phyloP scores from a whole-genome alignment of 2,329 filamentous ascomycete genomes.

The Geoglossum cookeanum region DNA sequence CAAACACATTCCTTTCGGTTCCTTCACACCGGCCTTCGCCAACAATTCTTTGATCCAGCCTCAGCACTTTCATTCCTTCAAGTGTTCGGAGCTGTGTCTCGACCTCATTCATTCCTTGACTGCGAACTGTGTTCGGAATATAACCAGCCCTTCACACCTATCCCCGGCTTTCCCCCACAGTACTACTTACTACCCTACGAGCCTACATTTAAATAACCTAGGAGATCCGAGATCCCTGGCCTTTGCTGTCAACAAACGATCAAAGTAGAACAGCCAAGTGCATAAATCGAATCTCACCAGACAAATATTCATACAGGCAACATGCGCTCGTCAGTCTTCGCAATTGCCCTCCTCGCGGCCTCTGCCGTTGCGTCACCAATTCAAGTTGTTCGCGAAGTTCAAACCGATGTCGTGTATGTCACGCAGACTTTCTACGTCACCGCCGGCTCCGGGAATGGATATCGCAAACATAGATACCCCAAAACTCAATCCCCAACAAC shows the following conservation, averaged over 20 bases:
- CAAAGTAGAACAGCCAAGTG: neutral
- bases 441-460: constrained; percentile 8
- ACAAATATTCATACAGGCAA: neutral
- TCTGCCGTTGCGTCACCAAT: constrained; percentile 18
- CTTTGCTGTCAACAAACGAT: neutral
- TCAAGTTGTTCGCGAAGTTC: constrained; percentile 10
- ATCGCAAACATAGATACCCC: constrained; percentile 1
- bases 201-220: neutral
- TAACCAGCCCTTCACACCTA: neutral
- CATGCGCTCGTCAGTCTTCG: constrained; percentile 19
- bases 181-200: neutral
- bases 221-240: constrained; percentile 4
- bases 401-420: constrained; percentile 12
- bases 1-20: constrained; percentile 1
- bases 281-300: neutral
- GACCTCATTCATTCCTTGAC: neutral
- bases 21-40: neutral
- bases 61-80: constrained; percentile 4
- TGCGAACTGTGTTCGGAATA: neutral
- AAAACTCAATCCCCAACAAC: constrained; percentile 4
- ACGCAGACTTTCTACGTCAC: constrained; percentile 18
- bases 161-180: neutral
- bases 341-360: constrained; percentile 19
- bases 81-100: constrained; percentile 2
- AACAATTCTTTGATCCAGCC: neutral